These are phyloP conservation scores for Collybiopsis luxurians DNA, from an alignment of 768 basidiomycete genomes.

Conservation along the genomic window DNA sequence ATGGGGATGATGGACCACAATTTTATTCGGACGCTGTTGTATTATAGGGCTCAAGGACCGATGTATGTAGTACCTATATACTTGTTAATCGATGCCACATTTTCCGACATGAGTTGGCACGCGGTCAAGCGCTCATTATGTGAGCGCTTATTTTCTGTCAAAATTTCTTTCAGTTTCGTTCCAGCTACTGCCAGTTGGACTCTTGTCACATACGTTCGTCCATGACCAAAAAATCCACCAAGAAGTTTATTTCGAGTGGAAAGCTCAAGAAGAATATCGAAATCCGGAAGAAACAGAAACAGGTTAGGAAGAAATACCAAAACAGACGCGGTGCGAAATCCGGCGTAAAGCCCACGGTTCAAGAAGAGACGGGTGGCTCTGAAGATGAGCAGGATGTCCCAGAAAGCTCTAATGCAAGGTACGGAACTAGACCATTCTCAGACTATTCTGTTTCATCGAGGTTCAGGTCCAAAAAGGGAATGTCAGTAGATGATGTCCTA, in stretches of 20 bases:
- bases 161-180: too few relatives aligned
- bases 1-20: not conserved
- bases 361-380: conserved; percentile 24
- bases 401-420: conserved; percentile 27
- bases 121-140: too few relatives aligned
- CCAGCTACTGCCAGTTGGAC: too few relatives aligned
- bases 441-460: conserved; percentile 4
- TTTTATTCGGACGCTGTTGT: too few relatives aligned
- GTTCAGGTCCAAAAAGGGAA: conserved; percentile 41
- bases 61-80: too few relatives aligned
- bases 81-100: too few relatives aligned
- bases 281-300: conserved; percentile 76
- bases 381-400: conserved; percentile 30
- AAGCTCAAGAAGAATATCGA: conserved; percentile 86
- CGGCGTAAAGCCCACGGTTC: conserved; percentile 29
- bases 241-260: conserved; percentile 87
- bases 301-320: conserved; percentile 69
- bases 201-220: too few relatives aligned
- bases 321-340: conserved; percentile 49
- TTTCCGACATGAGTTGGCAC: too few relatives aligned
- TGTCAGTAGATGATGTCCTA: conserved; percentile 78
- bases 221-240: conserved; percentile 76
- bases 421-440: conserved; percentile 5
- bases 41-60: too few relatives aligned
- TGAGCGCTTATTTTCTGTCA: too few relatives aligned